A percentile compares a stretch with the other conserved stretches of the same genome.
Conservation (phyloP, 768 basidiomycete genomes). For the Lepiota brunneoincarnata region DNA sequence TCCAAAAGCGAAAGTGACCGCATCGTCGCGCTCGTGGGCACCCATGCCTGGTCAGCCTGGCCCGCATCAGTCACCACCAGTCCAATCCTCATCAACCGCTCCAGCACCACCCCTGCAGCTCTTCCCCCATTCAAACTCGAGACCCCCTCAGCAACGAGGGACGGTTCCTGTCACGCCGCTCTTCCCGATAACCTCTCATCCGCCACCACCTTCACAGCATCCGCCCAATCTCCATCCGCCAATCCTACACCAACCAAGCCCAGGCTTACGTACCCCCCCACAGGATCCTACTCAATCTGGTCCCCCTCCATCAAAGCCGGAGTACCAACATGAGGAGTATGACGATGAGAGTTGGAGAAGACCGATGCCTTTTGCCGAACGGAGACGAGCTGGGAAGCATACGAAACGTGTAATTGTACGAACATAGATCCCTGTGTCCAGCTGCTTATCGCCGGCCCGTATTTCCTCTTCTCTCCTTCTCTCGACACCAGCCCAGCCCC, state of each 20-base stretch:
- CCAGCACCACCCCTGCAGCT: constrained; percentile 19
- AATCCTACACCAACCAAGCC: constrained; percentile 28
- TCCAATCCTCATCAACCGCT: constrained; percentile 25
- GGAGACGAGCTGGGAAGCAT: constrained; percentile 78
- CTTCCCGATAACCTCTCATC: constrained; percentile 30
- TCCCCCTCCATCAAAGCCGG: constrained; percentile 30
- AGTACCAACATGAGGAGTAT: constrained; percentile 45
- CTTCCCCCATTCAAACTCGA: constrained; percentile 33
- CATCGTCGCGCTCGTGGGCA: constrained; percentile 23
- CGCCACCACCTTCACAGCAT: constrained; percentile 22
- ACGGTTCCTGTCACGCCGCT: constrained; percentile 31
- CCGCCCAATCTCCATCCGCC: constrained; percentile 35
- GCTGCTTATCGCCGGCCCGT: constrained; percentile 6
- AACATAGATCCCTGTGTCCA: constrained; percentile 22
- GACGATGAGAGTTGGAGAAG: constrained; percentile 74
- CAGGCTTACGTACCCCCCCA: constrained; percentile 44
- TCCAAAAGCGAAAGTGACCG: constrained; percentile 20
- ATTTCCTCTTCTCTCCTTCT: neutral
- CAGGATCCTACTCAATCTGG: constrained; percentile 38
- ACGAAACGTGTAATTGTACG: constrained; percentile 70
- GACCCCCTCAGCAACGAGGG: constrained; percentile 30
- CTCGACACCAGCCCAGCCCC: neutral
- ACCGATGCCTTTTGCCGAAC: constrained; percentile 72
- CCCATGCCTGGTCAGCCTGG: constrained; percentile 16
- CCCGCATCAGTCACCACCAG: constrained; percentile 29